These are phyloP conservation scores for Ailanthus altissimus DNA, from an alignment of 345 rosid genomes.

Conservation along the genomic window DNA sequence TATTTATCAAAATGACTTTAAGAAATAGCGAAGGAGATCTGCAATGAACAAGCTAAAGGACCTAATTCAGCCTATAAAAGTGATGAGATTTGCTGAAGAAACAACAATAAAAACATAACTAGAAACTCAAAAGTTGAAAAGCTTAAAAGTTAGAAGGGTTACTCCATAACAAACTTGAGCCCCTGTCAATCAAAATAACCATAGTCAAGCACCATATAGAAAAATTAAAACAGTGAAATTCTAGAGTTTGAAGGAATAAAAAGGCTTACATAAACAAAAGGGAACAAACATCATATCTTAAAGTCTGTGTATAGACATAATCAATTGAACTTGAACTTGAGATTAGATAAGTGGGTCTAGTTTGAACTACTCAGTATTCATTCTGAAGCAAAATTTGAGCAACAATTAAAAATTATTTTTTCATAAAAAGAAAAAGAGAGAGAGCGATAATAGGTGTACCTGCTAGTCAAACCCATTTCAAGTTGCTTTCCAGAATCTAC, in stretches of 20 bases:
- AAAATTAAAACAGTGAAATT: not conserved
- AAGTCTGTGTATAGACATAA: not conserved
- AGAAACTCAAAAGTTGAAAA: not conserved
- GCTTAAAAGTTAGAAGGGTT: not conserved
- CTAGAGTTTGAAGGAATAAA: not conserved
- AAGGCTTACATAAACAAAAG: not conserved
- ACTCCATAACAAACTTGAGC: slow-evolving; percentile 2
- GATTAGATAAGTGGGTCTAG: not conserved
- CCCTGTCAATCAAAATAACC: not conserved
- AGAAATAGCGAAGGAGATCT: no score
- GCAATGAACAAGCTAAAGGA: not conserved
- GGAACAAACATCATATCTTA: not conserved
- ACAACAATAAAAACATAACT: not conserved
- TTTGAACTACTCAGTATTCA: not conserved
- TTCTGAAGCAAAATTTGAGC: not conserved
- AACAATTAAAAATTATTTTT: not conserved
- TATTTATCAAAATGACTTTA: not conserved
- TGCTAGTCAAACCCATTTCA: slow-evolving; percentile 42
- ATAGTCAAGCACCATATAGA: not conserved
- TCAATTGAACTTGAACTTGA: not conserved
- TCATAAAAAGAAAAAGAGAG: not conserved
- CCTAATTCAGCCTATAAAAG: not conserved
- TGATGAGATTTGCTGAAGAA: not conserved
- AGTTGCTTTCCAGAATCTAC: slow-evolving; percentile 30
- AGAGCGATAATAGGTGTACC: slow-evolving; percentile 20